Evolutionary conservation across 2,329 filamentous ascomycete genomes (phyloP), one percentile per base, ranked within the genome.

Genomic region (Emericellopsis atlantica): DNA sequence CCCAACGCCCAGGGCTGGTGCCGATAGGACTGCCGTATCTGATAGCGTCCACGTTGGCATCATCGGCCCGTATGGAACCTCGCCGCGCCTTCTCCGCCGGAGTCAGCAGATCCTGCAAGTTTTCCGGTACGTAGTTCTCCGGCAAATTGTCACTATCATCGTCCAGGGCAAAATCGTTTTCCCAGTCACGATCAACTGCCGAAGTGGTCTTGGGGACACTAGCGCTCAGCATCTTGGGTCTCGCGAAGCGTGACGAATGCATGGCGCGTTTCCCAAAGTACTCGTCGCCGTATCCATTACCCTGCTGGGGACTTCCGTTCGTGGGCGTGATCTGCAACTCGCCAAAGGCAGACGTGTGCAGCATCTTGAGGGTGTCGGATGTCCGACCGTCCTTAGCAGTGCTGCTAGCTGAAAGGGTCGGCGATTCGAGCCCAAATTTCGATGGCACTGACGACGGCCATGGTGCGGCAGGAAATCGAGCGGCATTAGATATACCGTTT

Each of bases 361-460:
- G 60, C 44, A 72, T 65, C 56, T 80, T 81, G 22, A 83, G 62
- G 6, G 77, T 75, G 49, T 80, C 76, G 3, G 76, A 79, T 4
- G 76, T 75, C 39, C 74, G 67, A 3, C 66, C 62, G 39, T 80
- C 76, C 49, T 76, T 76, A 43, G 69, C 79, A 9, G 26, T 29
- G 24, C 69, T 70, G 54, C 68, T 73, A 33, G 87, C 70, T 1
- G 86, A 88, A 2, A 81, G 76, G 2, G 87, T 83, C 5, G 88
- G 88, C 8, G 84, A 88, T 40, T 95, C 89, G 49, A 95, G 68
- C 12, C 85, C 85, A 52, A 96, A 95, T 51, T 90, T 86, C 40
- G 87, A 85, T 9, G 92, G 92, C 10, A 96, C 84, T 0, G 90
- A 96, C 0, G 89, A 86, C 7, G 90, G 89, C 60, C 93, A 88